Base-by-base conservation (phyloP, 176 grass and related monocot species). In the Leersia perrieri region DNA sequence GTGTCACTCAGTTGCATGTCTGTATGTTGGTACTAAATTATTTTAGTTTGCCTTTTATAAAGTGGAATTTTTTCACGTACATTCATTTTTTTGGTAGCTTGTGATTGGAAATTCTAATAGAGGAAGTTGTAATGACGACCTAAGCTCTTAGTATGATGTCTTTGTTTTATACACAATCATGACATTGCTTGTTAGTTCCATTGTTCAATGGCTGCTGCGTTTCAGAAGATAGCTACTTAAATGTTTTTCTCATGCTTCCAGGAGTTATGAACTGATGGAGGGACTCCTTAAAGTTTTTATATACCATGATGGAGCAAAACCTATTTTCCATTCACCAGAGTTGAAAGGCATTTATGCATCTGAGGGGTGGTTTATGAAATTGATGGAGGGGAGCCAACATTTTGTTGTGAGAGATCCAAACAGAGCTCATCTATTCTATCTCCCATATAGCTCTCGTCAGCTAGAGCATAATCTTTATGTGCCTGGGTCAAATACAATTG, bases 181-280 rank as follows among this genome's bases (percentile, higher is more conserved):
- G 34, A 47, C 16, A n/a, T 9, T 68, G 31, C 77, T 63, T 73
- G 15, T 60, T 68, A 60, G 36, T 63, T 72, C 36, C 60, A 36
- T 5, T 74, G 18, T n/a, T 11, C 39, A 11, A 25, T 57, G 25
- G 0, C 60, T 73, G 4, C 74, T 80, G 40, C 10, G 11, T 15
- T 84, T 80, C 32, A 55, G 28, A 35, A 57, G 12, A 53, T 87
- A 28, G 23, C 7, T 76, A 29, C 42, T 47, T 70, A 63, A 42
- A 57, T 35, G 14, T 66, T 66, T 66, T 13, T 78, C 61, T 81
- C 9, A n/a, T 74, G 49, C 33, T 69, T 86, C 57, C 83, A 98
- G 95, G 95, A 98, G 95, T 82, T 98, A 98, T 75, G 92, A 94
- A 85, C 49, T 94, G 62, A 98, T 98, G 95, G 92, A 92, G 63